Percentiles rank a stretch among this genome's conserved stretches.
phyloP scores from a whole-genome alignment of 768 basidiomycete genomes.

The Kondoa malvinella region DNA sequence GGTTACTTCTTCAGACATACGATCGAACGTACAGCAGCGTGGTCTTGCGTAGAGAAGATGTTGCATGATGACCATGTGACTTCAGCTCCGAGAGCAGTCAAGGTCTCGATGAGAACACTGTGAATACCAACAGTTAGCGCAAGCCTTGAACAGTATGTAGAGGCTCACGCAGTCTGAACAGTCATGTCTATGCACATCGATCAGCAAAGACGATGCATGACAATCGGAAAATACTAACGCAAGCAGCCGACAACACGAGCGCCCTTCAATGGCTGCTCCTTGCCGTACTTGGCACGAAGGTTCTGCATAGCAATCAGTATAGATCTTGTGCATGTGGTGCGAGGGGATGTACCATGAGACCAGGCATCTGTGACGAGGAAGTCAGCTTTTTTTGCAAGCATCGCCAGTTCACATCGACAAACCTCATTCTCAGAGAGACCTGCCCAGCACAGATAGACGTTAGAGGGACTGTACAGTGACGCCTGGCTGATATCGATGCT shows the following conservation, averaged over 20 bases:
- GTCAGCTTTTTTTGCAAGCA: no score
- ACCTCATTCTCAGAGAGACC: no score
- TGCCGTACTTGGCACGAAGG: constrained; percentile 45
- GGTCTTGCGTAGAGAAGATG: constrained; percentile 99
- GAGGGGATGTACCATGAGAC: constrained; percentile 55
- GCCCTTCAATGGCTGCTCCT: constrained; percentile 70
- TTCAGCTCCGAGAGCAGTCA: constrained; percentile 84
- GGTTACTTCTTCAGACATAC: constrained; percentile 9
- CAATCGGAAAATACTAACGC: constrained; percentile 54
- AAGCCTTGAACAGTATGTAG: background rate
- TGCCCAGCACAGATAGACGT: no score
- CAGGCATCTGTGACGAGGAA: constrained; percentile 93
- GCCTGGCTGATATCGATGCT: no score
- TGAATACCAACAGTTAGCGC: constrained; percentile 29
- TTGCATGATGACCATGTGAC: constrained; percentile 87
- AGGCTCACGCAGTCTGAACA: constrained; percentile 42
- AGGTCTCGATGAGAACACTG: constrained; percentile 94
- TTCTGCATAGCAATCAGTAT: constrained; percentile 10
- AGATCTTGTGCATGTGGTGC: constrained; percentile 1
- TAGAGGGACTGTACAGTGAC: no score
- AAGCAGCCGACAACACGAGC: constrained; percentile 95
- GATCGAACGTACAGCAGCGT: constrained; percentile 86
- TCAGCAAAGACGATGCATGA: constrained; percentile 12
- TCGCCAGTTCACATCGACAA: no score
- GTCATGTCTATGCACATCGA: constrained; percentile 45